Evolutionary conservation across 176 grass and related monocot genomes (phyloP), one percentile per base, ranked within the genome.

Genomic region (Oryza meridionalis): DNA sequence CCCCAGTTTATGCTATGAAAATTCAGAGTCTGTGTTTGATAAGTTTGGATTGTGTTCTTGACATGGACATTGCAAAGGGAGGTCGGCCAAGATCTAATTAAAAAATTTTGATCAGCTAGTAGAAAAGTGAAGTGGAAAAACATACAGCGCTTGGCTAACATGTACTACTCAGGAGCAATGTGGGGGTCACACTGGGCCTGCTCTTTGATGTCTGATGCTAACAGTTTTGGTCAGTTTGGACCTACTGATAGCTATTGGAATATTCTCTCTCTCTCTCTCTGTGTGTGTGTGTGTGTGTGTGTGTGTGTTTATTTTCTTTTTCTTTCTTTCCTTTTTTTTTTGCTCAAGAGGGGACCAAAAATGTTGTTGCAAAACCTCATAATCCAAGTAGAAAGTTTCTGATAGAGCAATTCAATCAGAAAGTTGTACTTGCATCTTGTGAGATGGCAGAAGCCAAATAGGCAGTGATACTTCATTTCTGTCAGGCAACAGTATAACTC

Each of bases 41-140:
- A 86, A 68, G 45, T 42, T 67, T 75, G 75, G 69, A 55, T 51
- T 69, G 80, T 87, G 46, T 77, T 75, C 49, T 76, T 90, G 80
- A 75, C 61, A 87, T 79, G 80, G 84, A 87, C 88, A 65, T 3
- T 24, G 50, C 84, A 83, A 25, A 68, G 75, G 68, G 29, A 68
- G 79, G 16, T 5, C 83, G 84, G 74, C 61, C 80, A 84, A 63
- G 75, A 6, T 68, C 69, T 38, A 78, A 75, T 86, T 67, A 67
- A 90, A 19, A 2, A 2, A 2, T 7, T 49, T 15, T 49, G 12
- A 55, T 55, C 16, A 55, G 16, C 16, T 55, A 16, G 13, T 49
- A 49, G 13, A 49, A 9, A 49, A 19, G 16, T 55, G 15, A 55
- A 55, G 46, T 3, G 51, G 16, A 21, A 19, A 55, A 81, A 59